These are phyloP conservation scores for Neurospora sp. DNA, from an alignment of 495 filamentous ascomycete genomes.

Conservation along the genomic window DNA sequence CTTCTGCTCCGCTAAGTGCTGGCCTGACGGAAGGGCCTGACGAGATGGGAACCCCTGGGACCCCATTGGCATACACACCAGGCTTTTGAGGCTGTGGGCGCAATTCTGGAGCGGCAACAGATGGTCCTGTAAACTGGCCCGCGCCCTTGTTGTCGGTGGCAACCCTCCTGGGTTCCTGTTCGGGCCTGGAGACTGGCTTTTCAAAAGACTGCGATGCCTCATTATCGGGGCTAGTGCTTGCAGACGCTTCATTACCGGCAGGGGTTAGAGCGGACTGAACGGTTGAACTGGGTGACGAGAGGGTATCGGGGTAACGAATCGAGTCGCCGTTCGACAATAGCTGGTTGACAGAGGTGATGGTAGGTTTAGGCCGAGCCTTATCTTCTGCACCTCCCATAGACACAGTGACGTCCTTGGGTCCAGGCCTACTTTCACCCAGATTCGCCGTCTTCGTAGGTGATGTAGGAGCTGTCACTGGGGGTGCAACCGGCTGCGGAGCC, in stretches of 20 bases:
- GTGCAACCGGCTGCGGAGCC: neutral
- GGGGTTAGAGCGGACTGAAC: conserved; percentile 30
- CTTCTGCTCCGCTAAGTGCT: conserved; percentile 23
- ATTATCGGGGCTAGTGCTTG: conserved; percentile 45
- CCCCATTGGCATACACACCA: neutral
- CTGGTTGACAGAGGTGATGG: neutral
- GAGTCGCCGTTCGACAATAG: conserved; percentile 8
- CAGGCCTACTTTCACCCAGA: neutral
- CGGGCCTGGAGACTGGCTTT: neutral
- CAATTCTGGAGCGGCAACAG: conserved; percentile 3
- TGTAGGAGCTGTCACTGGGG: neutral
- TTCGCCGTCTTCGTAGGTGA: neutral
- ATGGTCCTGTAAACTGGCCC: conserved; percentile 3
- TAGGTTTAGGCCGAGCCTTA: conserved; percentile 1
- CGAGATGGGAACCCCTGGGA: neutral
- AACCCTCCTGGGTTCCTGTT: neutral
- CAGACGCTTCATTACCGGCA: conserved; percentile 30
- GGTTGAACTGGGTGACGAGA: conserved; percentile 37
- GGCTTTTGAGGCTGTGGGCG: neutral
- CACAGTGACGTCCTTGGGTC: neutral
- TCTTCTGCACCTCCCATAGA: conserved; percentile 2
- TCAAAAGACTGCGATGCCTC: conserved; percentile 34
- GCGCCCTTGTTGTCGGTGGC: neutral
- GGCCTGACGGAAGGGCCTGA: neutral
- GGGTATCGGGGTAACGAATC: conserved; percentile 21